Conservation (phyloP, 495 filamentous ascomycete genomes). For the Aspergillus homomorphus region DNA sequence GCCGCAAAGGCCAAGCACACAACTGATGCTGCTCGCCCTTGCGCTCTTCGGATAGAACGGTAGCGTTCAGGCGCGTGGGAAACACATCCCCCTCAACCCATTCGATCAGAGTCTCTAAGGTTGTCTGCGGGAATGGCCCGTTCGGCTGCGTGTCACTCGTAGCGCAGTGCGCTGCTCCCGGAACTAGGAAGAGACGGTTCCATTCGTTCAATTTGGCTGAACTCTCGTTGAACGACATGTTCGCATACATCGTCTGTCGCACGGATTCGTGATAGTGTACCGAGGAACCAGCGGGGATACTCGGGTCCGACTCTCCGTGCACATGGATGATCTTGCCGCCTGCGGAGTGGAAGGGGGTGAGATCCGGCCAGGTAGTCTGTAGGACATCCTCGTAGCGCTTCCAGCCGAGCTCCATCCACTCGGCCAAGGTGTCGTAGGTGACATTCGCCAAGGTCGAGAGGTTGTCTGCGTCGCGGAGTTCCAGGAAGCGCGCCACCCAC, state of each 20-base stretch:
- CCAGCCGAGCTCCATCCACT: conserved; percentile 41
- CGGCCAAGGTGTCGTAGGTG: conserved; percentile 46
- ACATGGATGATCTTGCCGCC: conserved; percentile 50
- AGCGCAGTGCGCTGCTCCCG: conserved; percentile 48
- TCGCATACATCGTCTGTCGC: conserved; percentile 46
- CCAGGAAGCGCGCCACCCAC: conserved; percentile 24
- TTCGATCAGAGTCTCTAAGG: conserved; percentile 41
- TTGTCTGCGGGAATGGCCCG: conserved; percentile 45
- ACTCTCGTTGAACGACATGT: conserved; percentile 28
- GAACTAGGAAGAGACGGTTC: conserved; percentile 50
- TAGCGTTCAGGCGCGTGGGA: conserved; percentile 40
- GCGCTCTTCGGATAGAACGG: conserved; percentile 28
- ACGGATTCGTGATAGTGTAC: conserved; percentile 52
- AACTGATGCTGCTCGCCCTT: conserved; percentile 39
- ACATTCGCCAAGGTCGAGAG: conserved; percentile 35
- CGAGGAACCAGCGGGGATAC: conserved; percentile 46
- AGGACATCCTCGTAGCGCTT: conserved; percentile 25
- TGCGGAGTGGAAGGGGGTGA: conserved; percentile 34
- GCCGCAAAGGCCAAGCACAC: conserved; percentile 48
- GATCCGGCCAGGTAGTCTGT: conserved; percentile 43
- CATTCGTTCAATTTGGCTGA: conserved; percentile 41
- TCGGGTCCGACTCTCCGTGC: conserved; percentile 51
- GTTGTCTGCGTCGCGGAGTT: conserved; percentile 24
- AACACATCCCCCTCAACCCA: conserved; percentile 51
- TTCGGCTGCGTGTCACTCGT: conserved; percentile 38